Percentiles rank a stretch among this genome's conserved stretches.
Conservation (phyloP, 805 yeast species). For the Candida multigemmis region DNA sequence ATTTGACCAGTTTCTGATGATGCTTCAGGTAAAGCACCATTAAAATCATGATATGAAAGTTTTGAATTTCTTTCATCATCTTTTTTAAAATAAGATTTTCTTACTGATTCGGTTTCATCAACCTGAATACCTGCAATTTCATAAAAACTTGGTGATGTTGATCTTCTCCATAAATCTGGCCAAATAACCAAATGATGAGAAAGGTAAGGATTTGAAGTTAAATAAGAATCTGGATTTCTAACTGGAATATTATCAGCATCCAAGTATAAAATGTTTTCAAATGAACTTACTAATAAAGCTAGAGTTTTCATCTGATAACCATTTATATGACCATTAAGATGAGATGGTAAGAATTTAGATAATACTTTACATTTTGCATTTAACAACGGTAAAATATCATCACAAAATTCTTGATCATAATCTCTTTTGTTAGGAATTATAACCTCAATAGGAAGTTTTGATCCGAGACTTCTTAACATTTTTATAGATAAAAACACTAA, state of each 20-base stretch:
- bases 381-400: slow-evolving; percentile 18
- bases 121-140: slow-evolving; percentile 20
- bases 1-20: slow-evolving; percentile 32
- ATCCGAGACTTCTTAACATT: slow-evolving; percentile 21
- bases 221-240: slow-evolving; percentile 25
- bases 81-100: slow-evolving; percentile 19
- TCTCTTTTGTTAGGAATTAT: slow-evolving; percentile 22
- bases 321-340: slow-evolving; percentile 9
- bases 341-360: slow-evolving; percentile 31
- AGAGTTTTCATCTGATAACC: slow-evolving; percentile 28
- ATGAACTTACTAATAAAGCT: slow-evolving; percentile 27
- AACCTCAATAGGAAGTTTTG: slow-evolving; percentile 27
- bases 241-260: slow-evolving; percentile 33
- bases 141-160: slow-evolving; percentile 27
- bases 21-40: slow-evolving; percentile 36
- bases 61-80: slow-evolving; percentile 10
- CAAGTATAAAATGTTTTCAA: slow-evolving; percentile 22
- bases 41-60: slow-evolving; percentile 42
- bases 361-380: slow-evolving; percentile 35
- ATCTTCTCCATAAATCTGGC: slow-evolving; percentile 36
- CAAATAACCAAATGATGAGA: slow-evolving; percentile 20
- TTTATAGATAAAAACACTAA: slow-evolving; percentile 25
- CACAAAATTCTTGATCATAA: slow-evolving; percentile 24
- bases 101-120: slow-evolving; percentile 9
- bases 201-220: slow-evolving; percentile 23